Evolutionary conservation across 305 asterid genomes (phyloP).

Genomic region (Salvia sclarea): DNA sequence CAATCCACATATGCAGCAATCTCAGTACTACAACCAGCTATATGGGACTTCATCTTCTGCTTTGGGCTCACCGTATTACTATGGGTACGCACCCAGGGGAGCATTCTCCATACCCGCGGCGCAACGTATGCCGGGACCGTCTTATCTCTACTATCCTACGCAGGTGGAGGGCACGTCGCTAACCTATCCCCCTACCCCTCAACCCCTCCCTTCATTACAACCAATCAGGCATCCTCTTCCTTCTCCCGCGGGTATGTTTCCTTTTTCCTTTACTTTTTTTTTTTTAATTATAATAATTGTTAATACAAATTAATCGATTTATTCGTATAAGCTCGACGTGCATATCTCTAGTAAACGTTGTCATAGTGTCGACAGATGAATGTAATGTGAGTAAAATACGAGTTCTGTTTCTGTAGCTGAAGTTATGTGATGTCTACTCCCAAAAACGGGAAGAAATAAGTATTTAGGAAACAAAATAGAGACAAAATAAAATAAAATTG

Average conservation of each 20-base stretch:
- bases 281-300: not conserved
- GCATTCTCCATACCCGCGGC: constrained; percentile 54
- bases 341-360: too few species aligned
- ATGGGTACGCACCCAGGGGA: constrained; percentile 75
- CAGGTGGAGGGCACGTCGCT: constrained; percentile 56
- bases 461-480: too few species aligned
- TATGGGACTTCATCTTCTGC: constrained; percentile 65
- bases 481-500: too few species aligned
- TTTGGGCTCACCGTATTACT: constrained; percentile 66
- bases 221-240: constrained; percentile 44
- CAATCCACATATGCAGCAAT: constrained; percentile 69
- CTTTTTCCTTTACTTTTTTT: not conserved
- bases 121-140: constrained; percentile 65
- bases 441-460: too few species aligned
- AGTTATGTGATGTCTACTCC: too few species aligned
- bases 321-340: too few species aligned
- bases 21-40: constrained; percentile 68
- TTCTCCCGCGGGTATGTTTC: constrained; percentile 25
- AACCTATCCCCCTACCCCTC: constrained; percentile 56
- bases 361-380: too few species aligned
- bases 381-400: too few species aligned
- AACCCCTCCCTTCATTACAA: constrained; percentile 47
- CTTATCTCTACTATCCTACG: constrained; percentile 77
- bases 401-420: too few species aligned
- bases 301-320: not conserved